A percentile compares a stretch with the other conserved stretches of the same genome.
phyloP scores from a whole-genome alignment of 2,329 filamentous ascomycete genomes.

The Capronia coronata region DNA sequence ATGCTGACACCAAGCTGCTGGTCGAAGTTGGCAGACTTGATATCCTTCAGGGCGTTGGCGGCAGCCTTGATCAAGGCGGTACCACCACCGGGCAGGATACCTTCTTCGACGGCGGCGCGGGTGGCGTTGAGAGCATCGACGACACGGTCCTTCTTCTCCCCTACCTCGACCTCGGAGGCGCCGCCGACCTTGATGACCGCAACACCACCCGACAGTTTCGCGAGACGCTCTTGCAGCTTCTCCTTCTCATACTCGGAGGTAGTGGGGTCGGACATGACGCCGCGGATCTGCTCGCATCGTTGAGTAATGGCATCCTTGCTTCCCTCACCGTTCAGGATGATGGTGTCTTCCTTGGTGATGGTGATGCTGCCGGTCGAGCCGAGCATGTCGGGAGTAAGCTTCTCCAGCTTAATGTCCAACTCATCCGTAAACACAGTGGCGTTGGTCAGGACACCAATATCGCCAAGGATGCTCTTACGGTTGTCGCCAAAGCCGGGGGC shows the following conservation, averaged over 20 bases:
- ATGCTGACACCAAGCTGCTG: slow-evolving; percentile 98
- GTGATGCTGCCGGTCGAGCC: slow-evolving; percentile 97
- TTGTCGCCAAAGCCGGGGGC: slow-evolving; percentile 99
- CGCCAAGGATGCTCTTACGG: slow-evolving; percentile 98
- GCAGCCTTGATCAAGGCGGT: slow-evolving; percentile 97
- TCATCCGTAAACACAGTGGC: slow-evolving; percentile 97
- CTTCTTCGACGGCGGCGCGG: slow-evolving; percentile 95
- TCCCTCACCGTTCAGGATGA: slow-evolving; percentile 94
- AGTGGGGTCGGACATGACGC: slow-evolving; percentile 85
- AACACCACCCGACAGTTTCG: slow-evolving; percentile 97
- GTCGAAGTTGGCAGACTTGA: slow-evolving; percentile 95
- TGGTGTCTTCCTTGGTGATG: slow-evolving; percentile 99
- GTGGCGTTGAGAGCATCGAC: slow-evolving; percentile 98
- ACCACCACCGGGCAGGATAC: slow-evolving; percentile 96
- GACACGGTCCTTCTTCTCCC: slow-evolving; percentile 99
- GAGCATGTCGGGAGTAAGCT: slow-evolving; percentile 91
- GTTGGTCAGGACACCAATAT: slow-evolving; percentile 92
- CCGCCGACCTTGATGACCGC: slow-evolving; percentile 99
- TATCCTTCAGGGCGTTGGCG: slow-evolving; percentile 70
- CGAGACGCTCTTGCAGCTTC: slow-evolving; percentile 99
- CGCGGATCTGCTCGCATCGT: slow-evolving; percentile 98
- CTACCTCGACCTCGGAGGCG: slow-evolving; percentile 94
- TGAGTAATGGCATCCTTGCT: slow-evolving; percentile 88
- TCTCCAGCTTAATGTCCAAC: slow-evolving; percentile 98
- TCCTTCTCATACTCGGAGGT: slow-evolving; percentile 99